Conservation (phyloP, 768 basidiomycete genomes). For the Termitomyces sp. region DNA sequence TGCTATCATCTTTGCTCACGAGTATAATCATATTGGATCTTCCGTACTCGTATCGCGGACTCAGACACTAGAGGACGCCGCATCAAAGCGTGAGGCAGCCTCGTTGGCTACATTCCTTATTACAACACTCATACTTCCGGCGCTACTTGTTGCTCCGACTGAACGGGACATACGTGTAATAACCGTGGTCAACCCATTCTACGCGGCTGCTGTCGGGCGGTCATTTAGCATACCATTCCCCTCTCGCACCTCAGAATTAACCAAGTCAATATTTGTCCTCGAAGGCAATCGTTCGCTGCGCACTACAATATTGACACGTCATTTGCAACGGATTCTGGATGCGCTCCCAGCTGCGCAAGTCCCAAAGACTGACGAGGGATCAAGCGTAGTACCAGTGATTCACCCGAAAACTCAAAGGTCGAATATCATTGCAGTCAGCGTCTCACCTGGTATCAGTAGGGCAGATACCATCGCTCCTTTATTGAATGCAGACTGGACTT, state of each 20-base stretch:
- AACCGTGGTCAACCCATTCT: conserved; percentile 83
- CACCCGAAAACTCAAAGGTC: conserved; percentile 45
- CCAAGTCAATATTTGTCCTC: conserved; percentile 36
- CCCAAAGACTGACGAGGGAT: conserved; percentile 34
- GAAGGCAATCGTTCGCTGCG: conserved; percentile 68
- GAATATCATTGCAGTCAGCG: conserved; percentile 70
- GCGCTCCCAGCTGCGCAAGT: conserved; percentile 66
- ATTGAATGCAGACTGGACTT: conserved; percentile 42
- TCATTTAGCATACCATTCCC: conserved; percentile 25
- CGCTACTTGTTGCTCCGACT: conserved; percentile 74
- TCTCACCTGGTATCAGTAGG: conserved; percentile 74
- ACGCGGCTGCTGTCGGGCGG: conserved; percentile 66
- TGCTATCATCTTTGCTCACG: conserved; percentile 74
- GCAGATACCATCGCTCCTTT: conserved; percentile 60
- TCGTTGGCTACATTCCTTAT: conserved; percentile 76
- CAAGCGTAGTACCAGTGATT: conserved; percentile 31
- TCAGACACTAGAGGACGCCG: conserved; percentile 14
- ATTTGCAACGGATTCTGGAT: conserved; percentile 82
- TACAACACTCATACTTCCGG: conserved; percentile 72
- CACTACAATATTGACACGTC: conserved; percentile 58
- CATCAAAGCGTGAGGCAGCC: conserved; percentile 37
- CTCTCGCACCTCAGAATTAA: conserved; percentile 9
- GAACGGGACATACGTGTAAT: conserved; percentile 91
- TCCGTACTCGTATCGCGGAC: conserved; percentile 20
- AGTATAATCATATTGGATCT: conserved; percentile 61